Conservation (phyloP, 2,329 filamentous ascomycete species). For the Sporothrix brasiliensis region DNA sequence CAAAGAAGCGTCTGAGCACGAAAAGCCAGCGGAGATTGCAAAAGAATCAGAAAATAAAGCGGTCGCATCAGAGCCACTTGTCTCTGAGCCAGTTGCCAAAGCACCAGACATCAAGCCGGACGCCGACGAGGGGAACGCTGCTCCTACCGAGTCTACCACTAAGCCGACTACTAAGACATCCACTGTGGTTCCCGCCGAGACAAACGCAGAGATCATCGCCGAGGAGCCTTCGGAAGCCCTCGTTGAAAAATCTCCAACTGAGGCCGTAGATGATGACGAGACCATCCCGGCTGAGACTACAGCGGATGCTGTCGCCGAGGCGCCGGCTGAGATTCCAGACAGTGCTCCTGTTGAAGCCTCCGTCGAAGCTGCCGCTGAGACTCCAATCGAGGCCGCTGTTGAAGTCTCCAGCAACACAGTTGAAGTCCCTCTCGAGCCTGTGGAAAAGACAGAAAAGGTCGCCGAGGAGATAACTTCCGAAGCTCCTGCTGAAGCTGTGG, state of each 20-base stretch:
- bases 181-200: slow-evolving; percentile 26
- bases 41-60: neutral
- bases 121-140: neutral
- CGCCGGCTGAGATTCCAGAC: neutral
- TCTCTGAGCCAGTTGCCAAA: neutral
- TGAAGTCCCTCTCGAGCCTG: neutral
- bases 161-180: slow-evolving; percentile 25
- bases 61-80: neutral
- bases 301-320: neutral
- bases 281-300: neutral
- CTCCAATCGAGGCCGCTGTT: neutral
- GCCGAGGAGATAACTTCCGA: neutral
- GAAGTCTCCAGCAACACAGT: neutral
- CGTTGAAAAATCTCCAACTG: neutral
- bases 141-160: neutral
- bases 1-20: neutral
- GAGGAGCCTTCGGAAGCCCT: neutral
- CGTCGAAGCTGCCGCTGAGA: neutral
- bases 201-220: neutral
- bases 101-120: neutral
- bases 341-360: neutral
- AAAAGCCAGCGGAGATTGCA: neutral
- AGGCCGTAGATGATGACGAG: neutral
- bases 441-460: neutral
- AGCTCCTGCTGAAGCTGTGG: neutral